Conservation (phyloP, 2,329 filamentous ascomycete species). For the Calonectria multiphialidica region DNA sequence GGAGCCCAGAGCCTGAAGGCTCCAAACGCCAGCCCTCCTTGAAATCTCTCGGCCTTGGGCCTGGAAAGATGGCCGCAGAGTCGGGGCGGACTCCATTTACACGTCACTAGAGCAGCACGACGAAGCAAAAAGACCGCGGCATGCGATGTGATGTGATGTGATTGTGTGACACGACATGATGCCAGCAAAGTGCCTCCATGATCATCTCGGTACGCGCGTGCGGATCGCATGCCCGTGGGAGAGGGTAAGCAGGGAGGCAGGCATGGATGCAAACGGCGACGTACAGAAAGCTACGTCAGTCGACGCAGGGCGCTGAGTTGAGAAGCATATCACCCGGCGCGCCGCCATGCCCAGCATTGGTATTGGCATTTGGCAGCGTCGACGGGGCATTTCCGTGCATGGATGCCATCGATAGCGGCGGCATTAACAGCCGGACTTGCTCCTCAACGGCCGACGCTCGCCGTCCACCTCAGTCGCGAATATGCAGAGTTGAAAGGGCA, state of each 20-base stretch:
- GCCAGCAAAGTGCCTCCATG: conserved; percentile 2
- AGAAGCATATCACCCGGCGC: conserved; percentile 21
- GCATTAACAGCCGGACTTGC: neutral
- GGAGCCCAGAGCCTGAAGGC: conserved; percentile 25
- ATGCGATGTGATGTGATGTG: conserved; percentile 30
- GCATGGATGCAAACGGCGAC: neutral
- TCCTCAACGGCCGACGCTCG: neutral
- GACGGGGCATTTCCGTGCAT: neutral
- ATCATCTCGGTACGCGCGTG: conserved; percentile 8
- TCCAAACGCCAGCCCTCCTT: conserved; percentile 8
- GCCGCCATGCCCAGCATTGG: conserved; percentile 12
- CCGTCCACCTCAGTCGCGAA: neutral
- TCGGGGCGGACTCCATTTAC: conserved; percentile 36
- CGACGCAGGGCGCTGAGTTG: conserved; percentile 2
- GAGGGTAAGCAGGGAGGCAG: conserved; percentile 6
- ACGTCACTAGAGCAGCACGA: conserved; percentile 35
- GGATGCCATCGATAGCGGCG: neutral
- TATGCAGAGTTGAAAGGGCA: conserved; percentile 10
- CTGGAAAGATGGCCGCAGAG: conserved; percentile 35
- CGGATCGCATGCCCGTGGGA: conserved; percentile 12
- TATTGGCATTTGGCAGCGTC: neutral
- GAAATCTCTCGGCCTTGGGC: conserved; percentile 22
- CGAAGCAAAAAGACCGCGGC: conserved; percentile 15
- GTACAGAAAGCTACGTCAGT: conserved; percentile 24
- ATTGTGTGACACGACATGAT: conserved; percentile 22